Conservation (phyloP, 2,329 filamentous ascomycete species). For the Exutisphaerella laricina region DNA sequence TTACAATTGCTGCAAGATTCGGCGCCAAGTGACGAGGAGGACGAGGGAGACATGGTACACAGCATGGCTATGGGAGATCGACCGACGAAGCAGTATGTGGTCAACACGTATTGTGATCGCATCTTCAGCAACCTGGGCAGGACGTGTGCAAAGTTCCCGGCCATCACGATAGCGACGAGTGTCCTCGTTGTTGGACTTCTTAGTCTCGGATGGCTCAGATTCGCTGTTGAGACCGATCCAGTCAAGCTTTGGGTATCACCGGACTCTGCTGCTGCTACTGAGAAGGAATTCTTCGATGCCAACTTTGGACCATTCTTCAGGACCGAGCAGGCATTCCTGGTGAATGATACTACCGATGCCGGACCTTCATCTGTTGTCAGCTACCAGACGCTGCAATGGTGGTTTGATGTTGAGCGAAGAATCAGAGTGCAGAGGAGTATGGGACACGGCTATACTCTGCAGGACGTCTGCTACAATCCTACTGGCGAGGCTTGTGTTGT, state of each 20-base stretch:
- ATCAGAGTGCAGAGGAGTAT: slow-evolving; percentile 67
- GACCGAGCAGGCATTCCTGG: slow-evolving; percentile 85
- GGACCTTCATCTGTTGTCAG: slow-evolving; percentile 71
- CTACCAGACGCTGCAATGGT: slow-evolving; percentile 87
- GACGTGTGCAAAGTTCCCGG: slow-evolving; percentile 74
- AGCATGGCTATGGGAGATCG: slow-evolving; percentile 71
- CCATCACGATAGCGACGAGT: slow-evolving; percentile 70
- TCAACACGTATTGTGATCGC: slow-evolving; percentile 77
- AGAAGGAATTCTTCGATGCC: slow-evolving; percentile 88
- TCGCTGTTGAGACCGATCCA: slow-evolving; percentile 84
- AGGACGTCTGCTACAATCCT: slow-evolving; percentile 92
- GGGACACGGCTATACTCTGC: slow-evolving; percentile 61
- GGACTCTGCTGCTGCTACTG: slow-evolving; percentile 78
- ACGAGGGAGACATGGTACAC: slow-evolving; percentile 79
- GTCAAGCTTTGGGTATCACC: slow-evolving; percentile 96
- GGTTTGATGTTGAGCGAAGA: slow-evolving; percentile 81
- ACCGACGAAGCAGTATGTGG: slow-evolving; percentile 69
- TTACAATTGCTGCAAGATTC: slow-evolving; percentile 83
- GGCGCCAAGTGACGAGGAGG: slow-evolving; percentile 82
- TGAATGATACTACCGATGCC: slow-evolving; percentile 69
- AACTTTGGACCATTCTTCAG: slow-evolving; percentile 96
- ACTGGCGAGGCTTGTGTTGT: slow-evolving; percentile 84
- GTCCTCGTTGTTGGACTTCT: slow-evolving; percentile 71
- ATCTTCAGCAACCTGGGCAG: slow-evolving; percentile 77
- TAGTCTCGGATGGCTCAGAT: slow-evolving; percentile 81